These are phyloP conservation scores for Elsinoe australis DNA, from an alignment of 2,329 filamentous ascomycete species.

Conservation along the genomic window DNA sequence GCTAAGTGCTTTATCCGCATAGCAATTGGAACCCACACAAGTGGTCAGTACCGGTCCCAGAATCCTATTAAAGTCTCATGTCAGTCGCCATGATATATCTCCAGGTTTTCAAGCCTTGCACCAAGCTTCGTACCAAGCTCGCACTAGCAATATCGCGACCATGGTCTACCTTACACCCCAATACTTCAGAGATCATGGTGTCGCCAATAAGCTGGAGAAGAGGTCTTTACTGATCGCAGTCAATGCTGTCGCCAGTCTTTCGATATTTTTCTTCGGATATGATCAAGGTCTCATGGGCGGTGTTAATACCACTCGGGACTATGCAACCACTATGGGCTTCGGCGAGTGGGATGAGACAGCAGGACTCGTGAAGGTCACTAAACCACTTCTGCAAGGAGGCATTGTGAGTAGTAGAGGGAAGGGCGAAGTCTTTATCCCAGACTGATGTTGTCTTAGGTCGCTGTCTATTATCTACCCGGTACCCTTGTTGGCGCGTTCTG, in stretches of 20 bases:
- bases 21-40: too few species aligned
- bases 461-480: constrained; percentile 49
- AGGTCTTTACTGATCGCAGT: constrained; percentile 51
- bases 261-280: constrained; percentile 59
- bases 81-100: too few species aligned
- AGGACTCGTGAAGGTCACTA: constrained; percentile 47
- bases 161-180: background rate
- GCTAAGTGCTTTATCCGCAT: too few species aligned
- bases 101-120: too few species aligned
- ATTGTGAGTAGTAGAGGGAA: constrained; percentile 45
- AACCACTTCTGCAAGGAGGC: constrained; percentile 55
- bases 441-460: constrained; percentile 29
- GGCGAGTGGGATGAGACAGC: constrained; percentile 46
- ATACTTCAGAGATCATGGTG: constrained; percentile 19
- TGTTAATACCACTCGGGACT: constrained; percentile 58
- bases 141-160: too few species aligned
- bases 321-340: constrained; percentile 57
- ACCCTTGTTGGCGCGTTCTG: constrained; percentile 57
- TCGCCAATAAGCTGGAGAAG: constrained; percentile 44
- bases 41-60: too few species aligned
- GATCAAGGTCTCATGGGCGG: constrained; percentile 48
- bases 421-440: too few species aligned
- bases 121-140: too few species aligned
- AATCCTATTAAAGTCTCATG: too few species aligned
- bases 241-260: constrained; percentile 56